A percentile compares a stretch with the other conserved stretches of the same genome.
phyloP scores from a whole-genome alignment of 2,329 filamentous ascomycete genomes.

The Cladophialophora bantiana region DNA sequence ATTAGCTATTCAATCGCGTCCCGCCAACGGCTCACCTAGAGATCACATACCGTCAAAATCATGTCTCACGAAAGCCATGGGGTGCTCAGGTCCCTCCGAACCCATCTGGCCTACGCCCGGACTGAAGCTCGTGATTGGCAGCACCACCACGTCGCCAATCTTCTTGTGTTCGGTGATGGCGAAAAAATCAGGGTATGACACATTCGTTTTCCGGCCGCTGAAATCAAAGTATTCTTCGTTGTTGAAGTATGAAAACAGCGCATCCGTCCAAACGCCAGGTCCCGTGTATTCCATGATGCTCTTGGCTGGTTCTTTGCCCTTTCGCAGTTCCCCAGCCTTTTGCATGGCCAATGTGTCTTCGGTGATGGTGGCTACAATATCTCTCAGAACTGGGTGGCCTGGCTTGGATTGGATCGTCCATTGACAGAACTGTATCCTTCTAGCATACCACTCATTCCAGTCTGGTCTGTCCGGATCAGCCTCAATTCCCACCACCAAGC shows the following conservation, averaged over 20 bases:
- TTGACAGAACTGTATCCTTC: conserved; percentile 96
- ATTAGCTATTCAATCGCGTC: conserved; percentile 10
- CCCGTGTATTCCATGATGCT: conserved; percentile 93
- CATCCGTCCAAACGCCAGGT: conserved; percentile 92
- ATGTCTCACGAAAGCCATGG: conserved; percentile 97
- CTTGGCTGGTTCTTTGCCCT: conserved; percentile 65
- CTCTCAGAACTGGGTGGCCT: conserved; percentile 87
- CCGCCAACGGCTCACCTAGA: neutral
- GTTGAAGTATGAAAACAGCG: conserved; percentile 92
- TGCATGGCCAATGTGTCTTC: conserved; percentile 79
- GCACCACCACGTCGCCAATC: conserved; percentile 88
- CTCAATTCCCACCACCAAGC: conserved; percentile 92
- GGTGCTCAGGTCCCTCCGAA: conserved; percentile 83
- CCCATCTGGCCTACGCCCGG: conserved; percentile 94
- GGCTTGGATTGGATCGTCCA: conserved; percentile 98
- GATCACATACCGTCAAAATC: conserved; percentile 81
- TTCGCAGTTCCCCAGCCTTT: conserved; percentile 68
- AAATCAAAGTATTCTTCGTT: conserved; percentile 87
- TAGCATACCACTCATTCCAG: conserved; percentile 95
- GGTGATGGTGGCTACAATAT: conserved; percentile 86
- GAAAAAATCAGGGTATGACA: conserved; percentile 89
- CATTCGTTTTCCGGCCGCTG: conserved; percentile 67
- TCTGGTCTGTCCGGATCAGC: conserved; percentile 92
- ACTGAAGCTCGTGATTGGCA: conserved; percentile 97
- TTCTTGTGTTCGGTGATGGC: conserved; percentile 83